These are phyloP conservation scores for Cephaloascus fragrans DNA, from an alignment of 805 yeast genomes.

Conservation along the genomic window DNA sequence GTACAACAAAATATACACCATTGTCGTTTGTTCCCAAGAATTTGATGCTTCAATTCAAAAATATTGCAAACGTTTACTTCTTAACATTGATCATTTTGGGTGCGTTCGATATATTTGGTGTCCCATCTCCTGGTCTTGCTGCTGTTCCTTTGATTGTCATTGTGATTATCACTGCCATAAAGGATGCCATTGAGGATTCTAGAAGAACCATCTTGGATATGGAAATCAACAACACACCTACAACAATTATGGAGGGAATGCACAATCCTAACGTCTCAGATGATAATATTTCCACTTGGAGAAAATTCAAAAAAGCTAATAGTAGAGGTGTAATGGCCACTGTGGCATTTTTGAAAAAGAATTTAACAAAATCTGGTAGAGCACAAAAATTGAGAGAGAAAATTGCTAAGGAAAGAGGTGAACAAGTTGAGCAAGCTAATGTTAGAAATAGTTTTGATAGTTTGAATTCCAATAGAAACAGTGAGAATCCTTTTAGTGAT, in stretches of 20 bases:
- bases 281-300: conserved; percentile 53
- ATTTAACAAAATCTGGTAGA: conserved; percentile 16
- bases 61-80: conserved; percentile 54
- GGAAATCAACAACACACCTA: conserved; percentile 58
- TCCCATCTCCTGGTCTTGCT: conserved; percentile 59
- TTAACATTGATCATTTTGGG: conserved; percentile 45
- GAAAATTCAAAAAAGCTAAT: conserved; percentile 54
- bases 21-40: conserved; percentile 48
- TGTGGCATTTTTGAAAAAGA: conserved; percentile 1
- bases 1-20: conserved; percentile 58
- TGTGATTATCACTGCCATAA: conserved; percentile 62
- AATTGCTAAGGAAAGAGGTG: conserved; percentile 11
- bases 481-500: not conserved
- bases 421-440: not conserved
- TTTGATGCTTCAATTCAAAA: conserved; percentile 41
- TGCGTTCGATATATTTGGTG: conserved; percentile 63
- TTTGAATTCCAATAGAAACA: not conserved
- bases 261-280: conserved; percentile 47
- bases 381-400: conserved; percentile 15
- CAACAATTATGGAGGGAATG: conserved; percentile 45
- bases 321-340: conserved; percentile 19
- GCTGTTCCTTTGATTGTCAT: conserved; percentile 78
- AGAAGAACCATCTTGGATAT: conserved; percentile 54
- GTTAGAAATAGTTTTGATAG: not conserved
- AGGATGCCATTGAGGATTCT: conserved; percentile 73